Evolutionary conservation across 2,329 filamentous ascomycete genomes (phyloP).

Genomic region (Arthrobotrys iridis): DNA sequence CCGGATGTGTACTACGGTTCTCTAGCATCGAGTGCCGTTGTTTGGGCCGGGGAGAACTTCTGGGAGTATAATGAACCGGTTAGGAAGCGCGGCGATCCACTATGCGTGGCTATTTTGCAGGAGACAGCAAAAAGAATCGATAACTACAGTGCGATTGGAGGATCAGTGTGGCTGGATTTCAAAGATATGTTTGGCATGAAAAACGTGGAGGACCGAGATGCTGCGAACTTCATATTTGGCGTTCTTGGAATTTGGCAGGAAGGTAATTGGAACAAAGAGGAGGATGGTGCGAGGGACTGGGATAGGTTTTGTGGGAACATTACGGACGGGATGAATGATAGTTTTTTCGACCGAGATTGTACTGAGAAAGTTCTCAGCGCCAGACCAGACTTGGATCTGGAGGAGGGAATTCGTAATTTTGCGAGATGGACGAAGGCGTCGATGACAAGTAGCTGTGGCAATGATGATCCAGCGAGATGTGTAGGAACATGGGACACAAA

Average conservation of each 20-base stretch:
- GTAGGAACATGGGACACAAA: neutral
- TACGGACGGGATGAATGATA: constrained; percentile 20
- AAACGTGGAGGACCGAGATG: constrained; percentile 60
- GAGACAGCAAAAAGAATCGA: constrained; percentile 70
- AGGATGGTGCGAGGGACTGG: constrained; percentile 25
- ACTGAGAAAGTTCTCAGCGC: neutral
- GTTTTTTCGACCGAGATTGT: neutral
- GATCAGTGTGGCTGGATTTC: constrained; percentile 63
- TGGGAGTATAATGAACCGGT: constrained; percentile 73
- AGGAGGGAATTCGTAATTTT: constrained; percentile 36
- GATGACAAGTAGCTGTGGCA: constrained; percentile 17
- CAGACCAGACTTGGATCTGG: constrained; percentile 13
- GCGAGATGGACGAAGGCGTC: constrained; percentile 32
- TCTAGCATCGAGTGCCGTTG: constrained; percentile 83
- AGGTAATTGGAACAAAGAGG: constrained; percentile 44
- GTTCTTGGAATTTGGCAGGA: constrained; percentile 22
- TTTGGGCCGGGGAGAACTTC: constrained; percentile 79
- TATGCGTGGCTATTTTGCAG: constrained; percentile 74
- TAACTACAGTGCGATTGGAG: constrained; percentile 66
- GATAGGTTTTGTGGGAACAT: constrained; percentile 49
- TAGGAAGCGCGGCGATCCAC: constrained; percentile 67
- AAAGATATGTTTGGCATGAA: constrained; percentile 68
- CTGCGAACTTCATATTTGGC: constrained; percentile 31
- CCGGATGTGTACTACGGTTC: constrained; percentile 81
- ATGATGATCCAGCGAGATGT: constrained; percentile 1